A percentile compares a stretch with the other conserved stretches of the same genome.
Evolutionary conservation across 139 green algal species (phyloP).

Genomic region (Volvox africanus): DNA sequence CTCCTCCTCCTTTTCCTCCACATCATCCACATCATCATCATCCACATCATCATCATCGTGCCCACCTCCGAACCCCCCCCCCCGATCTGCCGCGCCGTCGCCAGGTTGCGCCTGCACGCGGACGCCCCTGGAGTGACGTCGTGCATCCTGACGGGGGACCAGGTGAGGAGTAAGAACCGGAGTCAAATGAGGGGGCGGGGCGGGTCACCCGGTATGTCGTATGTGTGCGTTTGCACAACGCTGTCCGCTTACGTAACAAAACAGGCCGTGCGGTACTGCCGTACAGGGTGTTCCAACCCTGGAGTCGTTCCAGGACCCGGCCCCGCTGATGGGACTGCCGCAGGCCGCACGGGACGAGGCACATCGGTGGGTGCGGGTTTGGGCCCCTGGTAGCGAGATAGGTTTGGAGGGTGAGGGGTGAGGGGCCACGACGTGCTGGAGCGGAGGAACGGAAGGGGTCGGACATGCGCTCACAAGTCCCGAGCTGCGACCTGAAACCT

Average conservation of each 20-base stretch:
- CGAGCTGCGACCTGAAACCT: no score
- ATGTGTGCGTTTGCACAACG: no score
- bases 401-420: neutral
- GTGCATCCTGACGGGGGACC: neutral
- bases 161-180: neutral
- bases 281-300: conserved; percentile 12
- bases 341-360: conserved; percentile 28
- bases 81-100: neutral
- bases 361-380: conserved; percentile 28
- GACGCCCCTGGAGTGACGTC: conserved; percentile 3
- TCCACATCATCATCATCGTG: neutral
- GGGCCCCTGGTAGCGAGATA: neutral
- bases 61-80: neutral
- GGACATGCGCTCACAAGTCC: no score
- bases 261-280: neutral
- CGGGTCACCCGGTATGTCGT: no score
- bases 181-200: neutral
- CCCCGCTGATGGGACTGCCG: conserved; percentile 35
- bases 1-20: no score
- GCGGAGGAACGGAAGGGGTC: no score
- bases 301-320: conserved; percentile 15
- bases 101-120: neutral
- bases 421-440: no score
- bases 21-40: no score
- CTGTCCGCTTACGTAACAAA: neutral